Evolutionary conservation across 306 rosid species (phyloP).

Genomic region (Geum urbanum): DNA sequence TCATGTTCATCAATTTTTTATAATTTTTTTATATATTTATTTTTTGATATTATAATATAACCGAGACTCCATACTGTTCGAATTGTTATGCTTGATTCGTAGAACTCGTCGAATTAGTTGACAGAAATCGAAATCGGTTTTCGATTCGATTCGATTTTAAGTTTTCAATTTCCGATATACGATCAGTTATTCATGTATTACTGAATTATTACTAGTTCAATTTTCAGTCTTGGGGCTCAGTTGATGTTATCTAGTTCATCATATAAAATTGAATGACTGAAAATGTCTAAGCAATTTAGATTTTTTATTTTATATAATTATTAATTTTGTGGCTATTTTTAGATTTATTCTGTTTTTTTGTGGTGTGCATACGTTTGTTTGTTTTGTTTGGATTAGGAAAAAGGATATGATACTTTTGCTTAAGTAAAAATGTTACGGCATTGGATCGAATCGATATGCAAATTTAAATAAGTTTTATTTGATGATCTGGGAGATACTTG

Average conservation of each 20-base stretch:
- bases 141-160: too few species aligned
- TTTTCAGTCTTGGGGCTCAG: too few species aligned
- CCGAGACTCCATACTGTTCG: neutral
- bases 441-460: too few species aligned
- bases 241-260: too few species aligned
- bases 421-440: neutral
- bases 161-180: too few species aligned
- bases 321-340: neutral
- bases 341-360: neutral
- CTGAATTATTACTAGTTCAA: too few species aligned
- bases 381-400: neutral
- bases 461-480: neutral
- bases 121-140: too few species aligned
- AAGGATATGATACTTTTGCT: neutral
- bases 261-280: neutral
- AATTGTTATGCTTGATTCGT: neutral
- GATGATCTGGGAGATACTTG: constrained; percentile 7
- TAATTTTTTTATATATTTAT: neutral
- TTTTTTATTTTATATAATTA: neutral
- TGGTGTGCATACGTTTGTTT: neutral
- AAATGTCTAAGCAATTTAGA: neutral
- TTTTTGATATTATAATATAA: neutral
- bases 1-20: neutral
- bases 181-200: too few species aligned
- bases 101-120: neutral